A percentile compares a stretch with the other conserved stretches of the same genome.
Conservation (phyloP, 2,329 filamentous ascomycete genomes). For the Shiraia bambusicola region DNA sequence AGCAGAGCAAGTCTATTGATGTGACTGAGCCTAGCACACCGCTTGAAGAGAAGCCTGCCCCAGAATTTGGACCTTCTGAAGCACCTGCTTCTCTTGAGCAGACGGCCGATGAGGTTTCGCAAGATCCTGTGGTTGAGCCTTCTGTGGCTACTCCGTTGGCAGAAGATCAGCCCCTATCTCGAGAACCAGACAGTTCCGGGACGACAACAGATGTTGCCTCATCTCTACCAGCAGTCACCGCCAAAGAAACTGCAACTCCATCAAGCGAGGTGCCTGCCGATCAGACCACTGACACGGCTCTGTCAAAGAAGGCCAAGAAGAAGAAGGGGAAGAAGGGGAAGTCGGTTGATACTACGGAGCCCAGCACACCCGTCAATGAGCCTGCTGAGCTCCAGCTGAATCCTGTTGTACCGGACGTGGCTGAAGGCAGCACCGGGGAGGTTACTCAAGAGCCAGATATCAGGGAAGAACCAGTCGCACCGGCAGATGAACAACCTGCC, state of each 20-base stretch:
- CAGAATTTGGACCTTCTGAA: neutral
- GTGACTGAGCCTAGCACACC: constrained; percentile 11
- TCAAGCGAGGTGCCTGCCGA: neutral
- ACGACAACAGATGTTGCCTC: too few relatives aligned
- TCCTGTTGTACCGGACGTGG: constrained; percentile 1
- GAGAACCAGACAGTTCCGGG: too few relatives aligned
- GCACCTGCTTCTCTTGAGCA: constrained; percentile 2
- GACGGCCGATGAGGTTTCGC: constrained; percentile 1
- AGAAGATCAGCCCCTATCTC: too few relatives aligned
- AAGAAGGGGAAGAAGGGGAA: constrained; percentile 29
- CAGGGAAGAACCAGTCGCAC: neutral
- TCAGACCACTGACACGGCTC: constrained; percentile 7
- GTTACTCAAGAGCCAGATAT: neutral
- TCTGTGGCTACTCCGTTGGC: too few relatives aligned
- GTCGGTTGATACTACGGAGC: constrained; percentile 7
- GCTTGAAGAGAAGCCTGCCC: constrained; percentile 6
- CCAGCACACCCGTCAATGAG: constrained; percentile 7
- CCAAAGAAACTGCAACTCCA: too few relatives aligned
- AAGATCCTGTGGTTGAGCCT: neutral
- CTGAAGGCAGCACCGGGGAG: constrained; percentile 5
- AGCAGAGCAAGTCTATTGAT: constrained; percentile 18
- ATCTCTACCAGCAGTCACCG: too few relatives aligned
- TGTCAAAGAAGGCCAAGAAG: constrained; percentile 26
- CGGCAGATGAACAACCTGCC: neutral
- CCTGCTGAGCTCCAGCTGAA: constrained; percentile 1